phyloP scores from a whole-genome alignment of 306 rosid genomes.

The Hippophae rhamnoides region DNA sequence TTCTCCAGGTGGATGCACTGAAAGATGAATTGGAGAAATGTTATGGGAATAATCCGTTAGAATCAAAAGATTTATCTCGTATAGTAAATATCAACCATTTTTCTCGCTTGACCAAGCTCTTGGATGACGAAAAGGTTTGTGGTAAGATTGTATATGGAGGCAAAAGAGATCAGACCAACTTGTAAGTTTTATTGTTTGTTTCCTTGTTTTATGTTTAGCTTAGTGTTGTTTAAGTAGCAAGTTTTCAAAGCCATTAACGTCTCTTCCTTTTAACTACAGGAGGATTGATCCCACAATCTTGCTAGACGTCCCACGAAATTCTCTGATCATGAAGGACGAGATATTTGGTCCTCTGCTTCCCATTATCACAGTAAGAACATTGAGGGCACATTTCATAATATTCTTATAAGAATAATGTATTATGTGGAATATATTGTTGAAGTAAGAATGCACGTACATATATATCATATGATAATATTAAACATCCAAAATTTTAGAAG shows the following conservation, averaged over 20 bases:
- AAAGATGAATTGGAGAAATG: conserved; percentile 64
- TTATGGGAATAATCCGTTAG: conserved; percentile 71
- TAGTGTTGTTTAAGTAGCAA: conserved; percentile 5
- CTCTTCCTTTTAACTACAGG: conserved; percentile 33
- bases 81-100: conserved; percentile 77
- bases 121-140: conserved; percentile 84
- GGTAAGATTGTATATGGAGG: conserved; percentile 87
- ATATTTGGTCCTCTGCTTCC: conserved; percentile 98
- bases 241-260: conserved; percentile 12
- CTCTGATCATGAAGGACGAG: conserved; percentile 80
- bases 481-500: too few relatives aligned
- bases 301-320: conserved; percentile 70
- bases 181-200: conserved; percentile 45
- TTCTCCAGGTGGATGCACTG: conserved; percentile 64
- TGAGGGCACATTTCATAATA: neutral
- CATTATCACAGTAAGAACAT: conserved; percentile 60
- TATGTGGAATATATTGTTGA: neutral
- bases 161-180: conserved; percentile 52
- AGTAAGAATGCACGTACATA: neutral
- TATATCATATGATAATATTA: too few relatives aligned
- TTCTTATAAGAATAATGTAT: neutral
- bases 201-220: conserved; percentile 8
- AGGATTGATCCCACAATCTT: conserved; percentile 84
- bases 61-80: conserved; percentile 85
- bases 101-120: conserved; percentile 68